Evolutionary conservation across 2,329 filamentous ascomycete genomes (phyloP).

Genomic region (Teratosphaeriaceae sp.): DNA sequence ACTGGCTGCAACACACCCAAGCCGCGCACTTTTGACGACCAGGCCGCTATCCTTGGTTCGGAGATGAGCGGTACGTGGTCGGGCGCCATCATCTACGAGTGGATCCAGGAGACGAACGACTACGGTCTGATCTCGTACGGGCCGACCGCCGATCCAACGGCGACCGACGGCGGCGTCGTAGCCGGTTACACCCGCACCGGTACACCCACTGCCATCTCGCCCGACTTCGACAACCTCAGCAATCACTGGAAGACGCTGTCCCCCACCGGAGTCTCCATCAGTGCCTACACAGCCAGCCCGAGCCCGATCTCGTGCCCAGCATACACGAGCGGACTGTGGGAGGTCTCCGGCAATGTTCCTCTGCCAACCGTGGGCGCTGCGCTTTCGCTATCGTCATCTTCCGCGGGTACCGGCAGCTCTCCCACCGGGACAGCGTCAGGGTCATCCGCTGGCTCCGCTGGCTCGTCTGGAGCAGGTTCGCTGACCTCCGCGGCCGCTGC

Average conservation of each 20-base stretch:
- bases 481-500: too few relatives aligned
- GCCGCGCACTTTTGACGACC: conserved; percentile 62
- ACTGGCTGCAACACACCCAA: conserved; percentile 68
- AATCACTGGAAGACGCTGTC: conserved; percentile 66
- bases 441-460: too few relatives aligned
- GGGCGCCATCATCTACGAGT: conserved; percentile 81
- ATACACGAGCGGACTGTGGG: conserved; percentile 64
- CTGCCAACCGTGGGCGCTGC: conserved; percentile 64
- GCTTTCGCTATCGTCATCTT: too few relatives aligned
- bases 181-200: conserved; percentile 66
- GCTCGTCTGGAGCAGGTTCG: too few relatives aligned
- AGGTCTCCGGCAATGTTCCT: conserved; percentile 60
- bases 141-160: conserved; percentile 44
- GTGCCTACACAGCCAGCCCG: conserved; percentile 62
- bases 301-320: conserved; percentile 64
- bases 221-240: conserved; percentile 74
- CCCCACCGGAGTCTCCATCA: conserved; percentile 60
- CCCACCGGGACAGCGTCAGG: too few relatives aligned
- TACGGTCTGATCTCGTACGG: conserved; percentile 78
- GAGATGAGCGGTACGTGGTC: conserved; percentile 67
- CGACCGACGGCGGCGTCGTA: conserved; percentile 37
- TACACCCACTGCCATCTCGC: conserved; percentile 63
- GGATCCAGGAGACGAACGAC: conserved; percentile 77
- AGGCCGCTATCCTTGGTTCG: conserved; percentile 66
- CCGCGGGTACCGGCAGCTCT: too few relatives aligned